phyloP scores from a whole-genome alignment of 2,329 filamentous ascomycete genomes.

The Orbilia javanica region DNA sequence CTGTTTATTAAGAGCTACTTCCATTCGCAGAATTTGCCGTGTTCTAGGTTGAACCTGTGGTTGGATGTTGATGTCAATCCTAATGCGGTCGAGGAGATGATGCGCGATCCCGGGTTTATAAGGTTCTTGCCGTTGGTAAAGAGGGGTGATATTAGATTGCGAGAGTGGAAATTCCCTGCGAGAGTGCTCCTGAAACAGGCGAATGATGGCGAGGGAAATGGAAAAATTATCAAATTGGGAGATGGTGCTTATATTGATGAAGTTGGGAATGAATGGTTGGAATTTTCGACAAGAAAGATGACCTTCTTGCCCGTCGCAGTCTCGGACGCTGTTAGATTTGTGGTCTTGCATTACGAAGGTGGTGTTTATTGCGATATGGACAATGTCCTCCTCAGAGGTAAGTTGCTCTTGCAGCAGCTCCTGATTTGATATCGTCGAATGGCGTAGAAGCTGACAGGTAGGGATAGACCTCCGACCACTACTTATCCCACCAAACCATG shows the following conservation, averaged over 20 bases:
- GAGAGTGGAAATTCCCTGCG: slow-evolving; percentile 70
- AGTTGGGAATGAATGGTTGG: slow-evolving; percentile 70
- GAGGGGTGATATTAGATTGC: slow-evolving; percentile 69
- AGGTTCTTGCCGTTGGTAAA: slow-evolving; percentile 71
- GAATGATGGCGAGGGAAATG: slow-evolving; percentile 69
- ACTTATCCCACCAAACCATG: slow-evolving; percentile 68
- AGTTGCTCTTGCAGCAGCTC: neutral
- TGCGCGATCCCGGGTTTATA: slow-evolving; percentile 69
- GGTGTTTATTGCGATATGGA: slow-evolving; percentile 72
- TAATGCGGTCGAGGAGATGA: slow-evolving; percentile 69
- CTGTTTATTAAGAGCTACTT: slow-evolving; percentile 72
- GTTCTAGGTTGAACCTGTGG: slow-evolving; percentile 71
- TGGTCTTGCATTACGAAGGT: slow-evolving; percentile 70
- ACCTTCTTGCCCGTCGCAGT: slow-evolving; percentile 72
- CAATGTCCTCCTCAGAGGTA: slow-evolving; percentile 68
- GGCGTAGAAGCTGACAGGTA: slow-evolving; percentile 5
- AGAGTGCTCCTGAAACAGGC: slow-evolving; percentile 69
- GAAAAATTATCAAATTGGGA: slow-evolving; percentile 67
- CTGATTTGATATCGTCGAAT: neutral
- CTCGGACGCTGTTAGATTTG: slow-evolving; percentile 71
- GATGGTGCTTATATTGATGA: slow-evolving; percentile 70
- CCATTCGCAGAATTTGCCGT: slow-evolving; percentile 71
- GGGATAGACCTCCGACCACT: slow-evolving; percentile 69
- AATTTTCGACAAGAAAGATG: slow-evolving; percentile 71
- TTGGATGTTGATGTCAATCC: slow-evolving; percentile 70